Conservation (phyloP, 495 filamentous ascomycete genomes). For the Baudoinia panamericana region DNA sequence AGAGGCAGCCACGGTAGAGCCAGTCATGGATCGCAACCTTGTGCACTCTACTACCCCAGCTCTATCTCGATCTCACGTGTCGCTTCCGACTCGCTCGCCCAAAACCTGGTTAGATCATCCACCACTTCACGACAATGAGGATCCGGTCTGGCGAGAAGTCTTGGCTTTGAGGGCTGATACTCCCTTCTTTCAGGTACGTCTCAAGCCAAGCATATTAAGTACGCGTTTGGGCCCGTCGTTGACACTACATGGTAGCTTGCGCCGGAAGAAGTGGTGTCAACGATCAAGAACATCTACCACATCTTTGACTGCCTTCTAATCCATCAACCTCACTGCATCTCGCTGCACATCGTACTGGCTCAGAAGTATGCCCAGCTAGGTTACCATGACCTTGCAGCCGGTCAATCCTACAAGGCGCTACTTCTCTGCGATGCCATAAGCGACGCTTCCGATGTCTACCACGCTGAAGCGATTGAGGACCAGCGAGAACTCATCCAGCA, state of each 20-base stretch:
- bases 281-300: background rate
- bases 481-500: constrained; percentile 6
- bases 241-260: background rate
- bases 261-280: background rate
- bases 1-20: background rate
- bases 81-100: too few relatives aligned
- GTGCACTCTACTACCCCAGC: background rate
- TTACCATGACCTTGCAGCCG: constrained; percentile 80
- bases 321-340: constrained; percentile 59
- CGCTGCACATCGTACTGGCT: constrained; percentile 61
- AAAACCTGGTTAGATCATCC: too few relatives aligned
- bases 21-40: background rate
- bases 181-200: background rate
- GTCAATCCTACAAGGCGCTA: constrained; percentile 81
- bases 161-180: background rate
- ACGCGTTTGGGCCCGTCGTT: background rate
- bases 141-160: background rate
- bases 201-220: too few relatives aligned
- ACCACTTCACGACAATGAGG: background rate
- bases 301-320: background rate
- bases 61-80: too few relatives aligned
- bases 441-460: constrained; percentile 53
- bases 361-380: constrained; percentile 56
- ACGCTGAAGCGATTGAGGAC: constrained; percentile 35
- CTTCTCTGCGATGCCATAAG: constrained; percentile 68